A percentile compares a stretch with the other conserved stretches of the same genome.
phyloP scores from a whole-genome alignment of 495 filamentous ascomycete genomes.

The Neurospora sublineolata region DNA sequence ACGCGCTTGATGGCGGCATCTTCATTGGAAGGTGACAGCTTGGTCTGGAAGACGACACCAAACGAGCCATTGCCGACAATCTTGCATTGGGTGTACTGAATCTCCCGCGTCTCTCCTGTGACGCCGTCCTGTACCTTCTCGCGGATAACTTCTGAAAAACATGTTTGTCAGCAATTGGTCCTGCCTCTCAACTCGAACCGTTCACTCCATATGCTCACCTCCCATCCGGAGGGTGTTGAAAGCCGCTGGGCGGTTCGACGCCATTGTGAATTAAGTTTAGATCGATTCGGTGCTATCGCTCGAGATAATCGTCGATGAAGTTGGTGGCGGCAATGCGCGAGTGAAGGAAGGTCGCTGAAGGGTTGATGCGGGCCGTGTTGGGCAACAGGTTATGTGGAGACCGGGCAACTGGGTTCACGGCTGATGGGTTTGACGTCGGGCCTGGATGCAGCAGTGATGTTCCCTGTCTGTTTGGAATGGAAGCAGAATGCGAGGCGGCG shows the following conservation, averaged over 20 bases:
- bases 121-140: constrained; percentile 98
- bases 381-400: constrained; percentile 28
- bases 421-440: constrained; percentile 12
- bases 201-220: constrained; percentile 28
- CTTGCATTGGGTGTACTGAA: constrained; percentile 98
- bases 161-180: constrained; percentile 3
- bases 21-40: constrained; percentile 90
- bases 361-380: constrained; percentile 34
- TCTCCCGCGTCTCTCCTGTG: constrained; percentile 88
- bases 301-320: constrained; percentile 3
- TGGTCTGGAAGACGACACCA: constrained; percentile 97
- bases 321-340: constrained; percentile 15
- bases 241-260: constrained; percentile 39
- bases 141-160: constrained; percentile 73
- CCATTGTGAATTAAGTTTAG: constrained; percentile 26
- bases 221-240: constrained; percentile 44
- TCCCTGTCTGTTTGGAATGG: not conserved
- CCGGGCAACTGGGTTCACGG: constrained; percentile 4
- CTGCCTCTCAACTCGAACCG: not conserved
- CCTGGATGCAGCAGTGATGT: constrained; percentile 3
- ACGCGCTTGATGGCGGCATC: constrained; percentile 98
- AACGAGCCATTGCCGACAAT: constrained; percentile 99
- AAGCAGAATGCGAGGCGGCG: not conserved
- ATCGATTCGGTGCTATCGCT: constrained; percentile 25
- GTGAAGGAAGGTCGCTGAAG: constrained; percentile 16